Evolutionary conservation across 1,139 yeast genomes (phyloP), one percentile per base, ranked within the genome.

Genomic region (Magnusiomyces sp.): DNA sequence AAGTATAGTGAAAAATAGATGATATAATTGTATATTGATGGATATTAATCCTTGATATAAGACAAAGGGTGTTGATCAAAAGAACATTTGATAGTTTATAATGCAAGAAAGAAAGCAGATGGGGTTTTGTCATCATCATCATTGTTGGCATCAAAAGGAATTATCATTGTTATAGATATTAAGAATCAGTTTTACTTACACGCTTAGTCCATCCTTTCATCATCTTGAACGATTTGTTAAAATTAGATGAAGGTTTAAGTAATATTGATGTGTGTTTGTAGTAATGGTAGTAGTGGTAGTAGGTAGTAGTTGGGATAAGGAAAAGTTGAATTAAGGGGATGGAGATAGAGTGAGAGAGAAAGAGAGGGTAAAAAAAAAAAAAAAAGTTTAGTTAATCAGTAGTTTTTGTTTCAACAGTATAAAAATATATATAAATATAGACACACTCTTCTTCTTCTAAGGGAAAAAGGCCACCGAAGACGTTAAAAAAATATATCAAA

Each of bases 191-290:
- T n/a, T 6, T 17, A 55, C 57, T 31, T 50, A 53, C 58, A 47
- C 69, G 63, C 54, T 66, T 66, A 33, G 71, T 67, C 71, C 71
- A 67, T 50, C 70, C 67, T 59, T 66, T 66, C 71, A 67, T 67
- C 70, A 65, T 66, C 27, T 46, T 46, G 51, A 40, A 27, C 9
- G 40, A 37, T 10, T 16, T n/a, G 40, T 20, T 37, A 11, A 6
- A n/a, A 3, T 37, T 20, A 16, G 40, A 37, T 9, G 20, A 16
- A 7, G 2, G 19, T 37, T 14, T 14, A 20, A 37, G 7, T 32
- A 16, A 16, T 37, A 20, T 9, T n/a, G 3, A 14, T 37, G 40
- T 9, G 40, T 34, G 7, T 23, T 23, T 23, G 40, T 37, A 11
- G 38, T 34, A 4, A 17, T 34, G 38, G 38, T 5, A 17, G 38